Conservation (phyloP, 441 rosid species). For the Populus trichocarpa region DNA sequence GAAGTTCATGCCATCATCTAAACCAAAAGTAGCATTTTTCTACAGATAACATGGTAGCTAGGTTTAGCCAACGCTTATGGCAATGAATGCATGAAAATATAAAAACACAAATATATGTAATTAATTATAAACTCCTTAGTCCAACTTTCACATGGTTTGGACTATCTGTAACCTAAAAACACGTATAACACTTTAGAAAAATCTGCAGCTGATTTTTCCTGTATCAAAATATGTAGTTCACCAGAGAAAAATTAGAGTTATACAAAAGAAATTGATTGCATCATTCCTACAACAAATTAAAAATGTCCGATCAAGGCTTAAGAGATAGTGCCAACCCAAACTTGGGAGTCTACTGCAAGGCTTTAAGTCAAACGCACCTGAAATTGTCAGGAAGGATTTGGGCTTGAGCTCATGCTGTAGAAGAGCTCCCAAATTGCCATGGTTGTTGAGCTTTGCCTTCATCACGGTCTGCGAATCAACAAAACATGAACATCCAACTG, state of each 20-base stretch:
- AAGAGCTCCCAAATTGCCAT: slow-evolving; percentile 42
- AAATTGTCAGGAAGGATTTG: slow-evolving; percentile 40
- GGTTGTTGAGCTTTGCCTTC: slow-evolving; percentile 56
- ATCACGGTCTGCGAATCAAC: slow-evolving; percentile 36
- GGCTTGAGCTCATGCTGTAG: slow-evolving; percentile 40
- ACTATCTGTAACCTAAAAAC: no score
- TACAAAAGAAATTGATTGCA: not conserved
- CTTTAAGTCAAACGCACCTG: slow-evolving; percentile 49
- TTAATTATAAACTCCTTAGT: no score
- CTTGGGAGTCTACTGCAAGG: slow-evolving; percentile 41
- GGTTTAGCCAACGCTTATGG: no score
- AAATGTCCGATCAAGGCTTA: slow-evolving; percentile 26
- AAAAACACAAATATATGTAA: no score
- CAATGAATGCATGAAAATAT: no score
- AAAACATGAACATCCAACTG: slow-evolving; percentile 45
- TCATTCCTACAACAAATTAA: not conserved
- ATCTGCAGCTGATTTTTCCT: no score
- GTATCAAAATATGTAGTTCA: no score
- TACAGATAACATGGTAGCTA: no score
- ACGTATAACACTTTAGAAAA: no score
- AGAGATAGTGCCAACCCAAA: slow-evolving; percentile 42
- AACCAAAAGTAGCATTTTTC: no score
- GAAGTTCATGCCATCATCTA: no score
- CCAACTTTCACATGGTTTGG: no score
- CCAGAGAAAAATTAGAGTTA: not conserved